These are phyloP conservation scores for Suhomyces chickasaworum DNA, from an alignment of 1,139 yeast species.

Conservation along the genomic window DNA sequence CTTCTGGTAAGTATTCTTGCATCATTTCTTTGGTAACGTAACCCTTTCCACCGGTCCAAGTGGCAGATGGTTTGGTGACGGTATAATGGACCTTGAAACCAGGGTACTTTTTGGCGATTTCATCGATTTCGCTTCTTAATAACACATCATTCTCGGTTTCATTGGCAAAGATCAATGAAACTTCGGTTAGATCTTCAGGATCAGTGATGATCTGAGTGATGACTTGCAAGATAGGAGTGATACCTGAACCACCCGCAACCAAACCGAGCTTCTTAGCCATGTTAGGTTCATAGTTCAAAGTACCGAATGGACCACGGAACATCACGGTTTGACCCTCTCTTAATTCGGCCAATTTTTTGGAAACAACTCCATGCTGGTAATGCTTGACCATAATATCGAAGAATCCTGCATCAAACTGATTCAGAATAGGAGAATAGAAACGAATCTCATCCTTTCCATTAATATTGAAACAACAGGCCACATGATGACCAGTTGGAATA, in stretches of 20 bases:
- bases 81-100: conserved; percentile 57
- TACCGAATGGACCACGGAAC: conserved; percentile 79
- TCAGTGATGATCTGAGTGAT: conserved; percentile 64
- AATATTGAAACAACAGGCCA: conserved; percentile 59
- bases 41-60: conserved; percentile 64
- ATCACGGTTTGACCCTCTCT: conserved; percentile 65
- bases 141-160: conserved; percentile 73
- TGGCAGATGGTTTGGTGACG: conserved; percentile 34
- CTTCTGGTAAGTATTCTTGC: conserved; percentile 46
- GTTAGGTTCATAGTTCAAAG: conserved; percentile 60
- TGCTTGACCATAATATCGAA: conserved; percentile 76
- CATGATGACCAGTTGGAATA: conserved; percentile 74
- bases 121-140: conserved; percentile 69
- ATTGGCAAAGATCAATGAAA: conserved; percentile 67
- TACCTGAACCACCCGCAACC: conserved; percentile 84
- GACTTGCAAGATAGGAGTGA: conserved; percentile 76
- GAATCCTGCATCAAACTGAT: conserved; percentile 68
- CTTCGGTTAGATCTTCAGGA: conserved; percentile 61
- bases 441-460: conserved; percentile 65
- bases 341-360: conserved; percentile 62
- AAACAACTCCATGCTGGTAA: conserved; percentile 67
- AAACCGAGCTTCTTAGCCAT: conserved; percentile 63
- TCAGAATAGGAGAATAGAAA: conserved; percentile 75
- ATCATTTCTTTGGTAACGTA: conserved; percentile 60
- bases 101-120: conserved; percentile 62